Base-by-base conservation (phyloP, 2,329 filamentous ascomycete genomes). In the Didymella sp. region DNA sequence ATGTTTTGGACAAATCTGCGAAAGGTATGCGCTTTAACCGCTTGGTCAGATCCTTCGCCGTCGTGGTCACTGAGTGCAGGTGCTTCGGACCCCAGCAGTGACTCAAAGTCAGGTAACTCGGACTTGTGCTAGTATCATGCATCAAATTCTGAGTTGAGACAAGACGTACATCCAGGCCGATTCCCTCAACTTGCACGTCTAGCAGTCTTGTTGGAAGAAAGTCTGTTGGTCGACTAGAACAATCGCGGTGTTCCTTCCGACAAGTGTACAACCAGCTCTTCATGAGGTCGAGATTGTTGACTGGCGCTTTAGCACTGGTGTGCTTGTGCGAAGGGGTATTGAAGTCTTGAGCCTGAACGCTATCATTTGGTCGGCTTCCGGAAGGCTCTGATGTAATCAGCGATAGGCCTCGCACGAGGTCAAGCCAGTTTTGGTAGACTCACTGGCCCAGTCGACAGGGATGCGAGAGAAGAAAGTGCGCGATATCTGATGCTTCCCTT, bases 71-170 rank as follows among this genome's bases (percentile, higher is more conserved):
- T 0, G 31, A 25, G 6, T 15, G 44, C 13, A 25, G 35, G 33
- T n/a, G 27, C 11, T 7, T 25, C 15, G 38, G 21, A 17, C 52
- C 52, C 52, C 52, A 56, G 24, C 52, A 56, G 21, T 56, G 52
- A 31, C 52, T 56, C 0, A 56, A 17, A 2, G 52, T 15, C 25
- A 53, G 13, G 13, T 46, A 53, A 7, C 6, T 17, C 4, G 31
- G 15, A 5, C 11, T 17, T 15, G 31, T 35, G n/a, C 15, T 4
- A 6, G 6, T 35, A 17, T 35, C 31, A 6, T 5, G 12, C 3
- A 13, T 8, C 15, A 35, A 6, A 1, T n/a, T 15, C 4, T 30
- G 28, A 12, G 8, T 28, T 24, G 31, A n/a, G 6, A 52, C 31
- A 1, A 52, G 22, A 24, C 17, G 15, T 7, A 52, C 17, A 24